Percentiles rank a stretch among this genome's conserved stretches.
phyloP scores from a whole-genome alignment of 805 yeast genomes.

The Metschnikowia gruessii region DNA sequence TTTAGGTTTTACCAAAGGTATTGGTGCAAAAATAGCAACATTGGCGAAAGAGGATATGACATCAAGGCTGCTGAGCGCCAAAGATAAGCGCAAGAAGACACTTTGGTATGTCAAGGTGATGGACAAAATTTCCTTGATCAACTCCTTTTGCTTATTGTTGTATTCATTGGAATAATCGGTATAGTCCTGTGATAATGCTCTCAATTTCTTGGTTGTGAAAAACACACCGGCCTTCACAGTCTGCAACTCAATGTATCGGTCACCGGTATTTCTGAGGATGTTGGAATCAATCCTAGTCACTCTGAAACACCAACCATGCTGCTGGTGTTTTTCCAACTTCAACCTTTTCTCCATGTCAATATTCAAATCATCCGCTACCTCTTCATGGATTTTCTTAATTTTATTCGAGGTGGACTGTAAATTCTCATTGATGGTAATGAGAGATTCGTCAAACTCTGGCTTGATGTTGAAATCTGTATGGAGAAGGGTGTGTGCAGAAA shows the following conservation, averaged over 20 bases:
- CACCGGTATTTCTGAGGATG: constrained; percentile 58
- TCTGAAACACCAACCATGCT: constrained; percentile 93
- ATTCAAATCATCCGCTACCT: constrained; percentile 68
- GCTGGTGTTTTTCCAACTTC: constrained; percentile 82
- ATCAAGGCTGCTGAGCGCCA: constrained; percentile 70
- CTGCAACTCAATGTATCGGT: constrained; percentile 70
- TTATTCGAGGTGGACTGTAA: constrained; percentile 52
- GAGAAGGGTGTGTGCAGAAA: constrained; percentile 29
- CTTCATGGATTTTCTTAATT: constrained; percentile 59
- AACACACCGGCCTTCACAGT: constrained; percentile 95
- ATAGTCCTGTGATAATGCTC: constrained; percentile 57
- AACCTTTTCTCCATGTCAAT: constrained; percentile 86
- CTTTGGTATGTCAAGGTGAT: constrained; percentile 81
- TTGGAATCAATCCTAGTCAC: constrained; percentile 87
- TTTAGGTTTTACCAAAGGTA: constrained; percentile 72
- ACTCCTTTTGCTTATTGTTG: constrained; percentile 67
- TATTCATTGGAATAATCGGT: constrained; percentile 62
- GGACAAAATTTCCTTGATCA: constrained; percentile 78
- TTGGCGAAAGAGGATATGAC: constrained; percentile 85
- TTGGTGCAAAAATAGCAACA: constrained; percentile 72
- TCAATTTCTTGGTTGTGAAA: constrained; percentile 72
- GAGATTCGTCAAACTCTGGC: constrained; percentile 83
- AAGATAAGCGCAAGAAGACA: constrained; percentile 65
- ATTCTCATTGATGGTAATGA: constrained; percentile 56
- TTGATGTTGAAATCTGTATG: constrained; percentile 77